Percentiles rank a stretch among this genome's conserved stretches.
These are phyloP conservation scores for Ophiorrhiza pumila DNA, from an alignment of 257 asterid genomes.

Conservation along the genomic window DNA sequence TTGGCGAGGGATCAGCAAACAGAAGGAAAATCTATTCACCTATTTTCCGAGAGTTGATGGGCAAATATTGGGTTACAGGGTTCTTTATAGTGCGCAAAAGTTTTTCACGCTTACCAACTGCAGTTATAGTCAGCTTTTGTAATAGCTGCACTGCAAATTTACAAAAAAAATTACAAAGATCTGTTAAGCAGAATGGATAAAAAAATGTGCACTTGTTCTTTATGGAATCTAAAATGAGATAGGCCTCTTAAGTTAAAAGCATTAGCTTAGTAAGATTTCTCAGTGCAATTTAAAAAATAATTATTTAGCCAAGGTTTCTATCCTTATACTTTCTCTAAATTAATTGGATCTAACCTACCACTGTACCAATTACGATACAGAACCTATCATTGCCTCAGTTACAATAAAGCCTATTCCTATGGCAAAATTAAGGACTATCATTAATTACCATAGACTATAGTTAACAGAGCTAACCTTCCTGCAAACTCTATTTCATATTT, in stretches of 20 bases:
- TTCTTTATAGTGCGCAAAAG: slow-evolving; percentile 69
- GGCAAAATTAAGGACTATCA: neutral
- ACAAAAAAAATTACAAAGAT: neutral
- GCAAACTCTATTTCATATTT: neutral
- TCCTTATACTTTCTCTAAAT: no score
- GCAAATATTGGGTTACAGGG: slow-evolving; percentile 81
- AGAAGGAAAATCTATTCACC: slow-evolving; percentile 37
- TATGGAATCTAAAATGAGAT: no score
- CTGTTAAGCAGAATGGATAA: neutral
- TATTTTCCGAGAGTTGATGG: slow-evolving; percentile 67
- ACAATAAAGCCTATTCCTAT: neutral
- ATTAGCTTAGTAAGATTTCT: no score
- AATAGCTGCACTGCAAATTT: slow-evolving; percentile 67
- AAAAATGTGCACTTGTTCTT: no score
- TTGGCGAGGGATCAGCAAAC: neutral
- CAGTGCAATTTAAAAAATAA: no score
- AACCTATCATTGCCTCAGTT: neutral
- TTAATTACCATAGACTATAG: neutral
- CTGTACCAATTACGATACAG: no score
- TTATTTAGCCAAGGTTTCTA: no score
- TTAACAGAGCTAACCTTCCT: neutral
- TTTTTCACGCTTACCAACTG: slow-evolving; percentile 66
- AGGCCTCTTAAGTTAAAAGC: no score
- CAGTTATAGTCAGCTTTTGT: slow-evolving; percentile 65
- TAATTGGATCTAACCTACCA: no score